Evolutionary conservation across 371 early-diverging fungal species (phyloP).

Genomic region (Zychaea mexicana): DNA sequence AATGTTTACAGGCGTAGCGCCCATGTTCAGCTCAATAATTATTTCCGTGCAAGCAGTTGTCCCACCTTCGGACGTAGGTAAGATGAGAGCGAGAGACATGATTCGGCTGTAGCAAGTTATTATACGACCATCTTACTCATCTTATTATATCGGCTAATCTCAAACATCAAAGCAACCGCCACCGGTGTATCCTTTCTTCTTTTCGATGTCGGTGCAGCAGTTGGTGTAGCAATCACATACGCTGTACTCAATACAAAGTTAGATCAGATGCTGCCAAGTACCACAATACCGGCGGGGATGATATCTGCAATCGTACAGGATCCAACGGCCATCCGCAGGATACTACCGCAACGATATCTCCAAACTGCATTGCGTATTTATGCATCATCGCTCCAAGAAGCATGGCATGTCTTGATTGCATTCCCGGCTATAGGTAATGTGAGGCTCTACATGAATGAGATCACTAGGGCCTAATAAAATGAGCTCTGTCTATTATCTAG

Average conservation of each 20-base stretch:
- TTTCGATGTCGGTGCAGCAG: not conserved
- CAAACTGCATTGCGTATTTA: not conserved
- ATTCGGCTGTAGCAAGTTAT: too few species aligned
- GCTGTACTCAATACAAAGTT: not conserved
- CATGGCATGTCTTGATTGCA: not conserved
- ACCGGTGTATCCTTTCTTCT: not conserved
- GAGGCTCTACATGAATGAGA: too few species aligned
- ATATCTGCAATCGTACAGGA: not conserved
- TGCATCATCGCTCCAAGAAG: not conserved
- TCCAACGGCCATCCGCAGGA: not conserved
- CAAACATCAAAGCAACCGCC: not conserved
- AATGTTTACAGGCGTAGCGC: not conserved
- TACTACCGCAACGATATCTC: not conserved
- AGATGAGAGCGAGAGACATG: too few species aligned
- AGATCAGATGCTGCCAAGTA: not conserved
- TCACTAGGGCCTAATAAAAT: too few species aligned
- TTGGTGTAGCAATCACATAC: not conserved
- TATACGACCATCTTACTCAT: not conserved
- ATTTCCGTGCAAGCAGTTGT: conserved; percentile 1
- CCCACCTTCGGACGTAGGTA: not conserved
- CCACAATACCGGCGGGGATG: not conserved
- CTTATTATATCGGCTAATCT: too few species aligned
- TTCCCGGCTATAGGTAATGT: not conserved
- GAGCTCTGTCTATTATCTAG: too few species aligned
- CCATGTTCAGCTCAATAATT: not conserved